Evolutionary conservation across 305 asterid species (phyloP), one percentile per base, ranked within the genome.

Genomic region (Fraxinus angustifolia): DNA sequence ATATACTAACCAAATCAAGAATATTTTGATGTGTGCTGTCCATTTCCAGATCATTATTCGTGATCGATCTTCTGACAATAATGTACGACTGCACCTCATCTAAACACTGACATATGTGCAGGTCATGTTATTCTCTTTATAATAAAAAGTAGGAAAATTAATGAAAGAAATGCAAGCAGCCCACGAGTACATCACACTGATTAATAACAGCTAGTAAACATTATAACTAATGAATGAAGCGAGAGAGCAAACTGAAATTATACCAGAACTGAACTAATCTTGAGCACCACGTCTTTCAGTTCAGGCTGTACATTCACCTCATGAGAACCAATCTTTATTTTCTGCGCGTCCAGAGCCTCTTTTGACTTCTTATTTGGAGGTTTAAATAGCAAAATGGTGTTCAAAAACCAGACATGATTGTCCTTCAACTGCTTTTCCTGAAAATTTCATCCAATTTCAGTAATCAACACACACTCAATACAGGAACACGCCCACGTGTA

Each of bases 51-150:
- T 81, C 74, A 42, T 83, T 85, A 62, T 79, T 85, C 86, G 89
- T 89, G 74, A 81, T 82, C 45, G 93, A 86, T 91, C 99, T 92
- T 84, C 90, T 72, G 48, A 89, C 97, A 75, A 96, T 88, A 73
- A 94, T 88, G 86, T 92, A 96, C 12, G 99, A 90, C 77, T 96
- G 99, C 86, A 94, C 97, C 89, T 96, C 99, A 86, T 96, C 98
- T 84, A 96, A 88, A 80, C 90, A 84, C 99, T 96, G 91, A 81
- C 76, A 84, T 70, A 78, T 33, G 83, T 19, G 31, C 77, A 31
- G 75, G 74, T 17, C 70, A 73, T 45, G 60, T 82, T 83, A 79
- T 53, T 45, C 76, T 48, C 83, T 68, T 76, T 30, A 36, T 38
- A 83, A 62, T 12, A 73, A 70, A 56, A 28, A 30, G 74, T 14